A percentile compares a stretch with the other conserved stretches of the same genome.
These are phyloP conservation scores for Ceratorhiza oryzae-sativae DNA, from an alignment of 1,284 basidiomycete genomes.

Conservation along the genomic window DNA sequence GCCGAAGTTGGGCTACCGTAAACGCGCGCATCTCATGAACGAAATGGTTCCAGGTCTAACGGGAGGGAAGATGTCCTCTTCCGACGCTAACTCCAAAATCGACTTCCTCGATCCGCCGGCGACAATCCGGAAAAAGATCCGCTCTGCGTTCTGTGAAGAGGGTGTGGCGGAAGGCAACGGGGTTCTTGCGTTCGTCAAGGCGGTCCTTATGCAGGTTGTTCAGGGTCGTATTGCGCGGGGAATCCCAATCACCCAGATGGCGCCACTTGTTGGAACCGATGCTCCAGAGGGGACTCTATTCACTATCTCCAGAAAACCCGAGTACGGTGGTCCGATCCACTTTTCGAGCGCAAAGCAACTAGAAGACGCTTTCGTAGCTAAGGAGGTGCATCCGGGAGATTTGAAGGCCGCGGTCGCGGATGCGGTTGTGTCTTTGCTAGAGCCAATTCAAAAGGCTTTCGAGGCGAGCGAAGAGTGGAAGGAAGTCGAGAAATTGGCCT, in stretches of 20 bases:
- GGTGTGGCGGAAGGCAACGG: slow-evolving; percentile 93
- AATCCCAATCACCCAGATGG: slow-evolving; percentile 50
- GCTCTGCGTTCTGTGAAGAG: slow-evolving; percentile 91
- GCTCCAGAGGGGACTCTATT: slow-evolving; percentile 88
- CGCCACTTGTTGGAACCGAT: slow-evolving; percentile 67
- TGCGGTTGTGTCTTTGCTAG: slow-evolving; percentile 79
- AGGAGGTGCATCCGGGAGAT: slow-evolving; percentile 88
- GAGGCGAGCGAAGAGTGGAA: slow-evolving; percentile 83
- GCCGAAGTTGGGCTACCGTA: slow-evolving; percentile 90
- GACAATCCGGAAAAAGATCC: slow-evolving; percentile 88
- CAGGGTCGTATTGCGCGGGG: slow-evolving; percentile 46
- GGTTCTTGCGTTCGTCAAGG: slow-evolving; percentile 85
- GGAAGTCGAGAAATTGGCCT: slow-evolving; percentile 78
- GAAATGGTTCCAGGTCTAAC: slow-evolving; percentile 94
- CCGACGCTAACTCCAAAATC: slow-evolving; percentile 96
- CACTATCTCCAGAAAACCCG: slow-evolving; percentile 75
- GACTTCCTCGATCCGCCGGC: slow-evolving; percentile 94
- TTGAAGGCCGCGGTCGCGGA: slow-evolving; percentile 85
- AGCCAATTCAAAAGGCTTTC: slow-evolving; percentile 83
- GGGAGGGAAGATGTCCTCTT: slow-evolving; percentile 99
- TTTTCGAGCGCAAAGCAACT: slow-evolving; percentile 73
- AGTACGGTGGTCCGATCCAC: slow-evolving; percentile 86
- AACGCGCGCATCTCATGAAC: slow-evolving; percentile 99
- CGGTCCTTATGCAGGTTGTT: slow-evolving; percentile 84
- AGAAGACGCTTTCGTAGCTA: slow-evolving; percentile 77